Evolutionary conservation across 177 flowering plant genomes (phyloP), one percentile per base, ranked within the genome.

Genomic region (Vitis hybrid): DNA sequence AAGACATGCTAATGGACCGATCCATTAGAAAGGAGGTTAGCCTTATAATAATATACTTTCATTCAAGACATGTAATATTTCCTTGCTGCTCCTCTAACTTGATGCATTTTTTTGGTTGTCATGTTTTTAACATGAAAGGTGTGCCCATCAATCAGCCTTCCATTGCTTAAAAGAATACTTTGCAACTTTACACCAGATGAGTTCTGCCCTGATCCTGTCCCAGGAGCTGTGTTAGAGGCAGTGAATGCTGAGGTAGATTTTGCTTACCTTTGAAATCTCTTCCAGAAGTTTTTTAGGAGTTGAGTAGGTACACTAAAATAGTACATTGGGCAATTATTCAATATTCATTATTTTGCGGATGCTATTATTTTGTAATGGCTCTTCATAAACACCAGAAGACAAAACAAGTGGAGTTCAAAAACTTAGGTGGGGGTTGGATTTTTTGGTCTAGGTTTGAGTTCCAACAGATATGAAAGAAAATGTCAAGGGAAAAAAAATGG

Each of bases 171-270:
- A 75, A 81, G 97, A 56, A 80, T 96, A 60, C 88, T 94, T 52
- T 93, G 98, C 91, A 92, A 94, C 83, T 96, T 92, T 75, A 87
- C 97, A 70, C 99, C 99, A 0, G 99, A 96, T 77, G 99, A 96
- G 72, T 96, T 96, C 78, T 96, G 97, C 77, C 99, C 96, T 11
- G 99, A 96, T 80, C 72, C 91, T 69, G 97, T 96, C 55, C 99
- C 99, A 1, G 98, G 98, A 67, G 82, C 84, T 71, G 90, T 96
- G 40, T 74, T 96, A 55, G 99, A 96, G 81, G 88, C 90, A 18
- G 76, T 96, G 17, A 89, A 92, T 80, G 90, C 95, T 54, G 97
- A 96, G 97, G 99, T 96, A 85, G 70, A 32, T 55, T 57, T 60
- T 10, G 17, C 24, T 64, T 49, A 24, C 30, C 21, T 12, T 11